These are phyloP conservation scores for Peribolospora baueri DNA, from an alignment of 768 basidiomycete species.

Conservation along the genomic window DNA sequence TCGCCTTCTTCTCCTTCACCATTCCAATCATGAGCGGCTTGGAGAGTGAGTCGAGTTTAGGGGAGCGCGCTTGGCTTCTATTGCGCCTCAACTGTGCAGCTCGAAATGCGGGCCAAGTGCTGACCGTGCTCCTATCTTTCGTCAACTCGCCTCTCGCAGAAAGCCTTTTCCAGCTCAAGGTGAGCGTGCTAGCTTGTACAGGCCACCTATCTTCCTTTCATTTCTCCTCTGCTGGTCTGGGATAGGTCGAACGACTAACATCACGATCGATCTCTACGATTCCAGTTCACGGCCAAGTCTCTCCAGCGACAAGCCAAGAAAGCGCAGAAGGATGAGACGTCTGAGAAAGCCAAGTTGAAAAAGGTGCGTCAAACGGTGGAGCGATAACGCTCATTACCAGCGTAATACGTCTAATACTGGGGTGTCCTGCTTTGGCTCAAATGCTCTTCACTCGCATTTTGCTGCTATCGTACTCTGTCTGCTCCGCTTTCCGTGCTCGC, in stretches of 20 bases:
- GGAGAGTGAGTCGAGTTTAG: constrained; percentile 41
- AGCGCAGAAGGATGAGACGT: constrained; percentile 77
- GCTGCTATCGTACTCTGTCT: not conserved
- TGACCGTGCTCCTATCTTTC: not conserved
- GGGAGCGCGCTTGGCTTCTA: too few species aligned
- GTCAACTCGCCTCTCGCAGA: constrained; percentile 28
- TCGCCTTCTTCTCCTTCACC: too few species aligned
- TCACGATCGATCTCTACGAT: not conserved
- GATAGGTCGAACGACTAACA: not conserved
- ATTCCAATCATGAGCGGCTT: constrained; percentile 22
- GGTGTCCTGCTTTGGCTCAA: not conserved
- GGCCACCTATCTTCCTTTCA: not conserved
- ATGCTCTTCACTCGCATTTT: not conserved
- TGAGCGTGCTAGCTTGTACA: constrained; percentile 17
- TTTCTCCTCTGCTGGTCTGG: not conserved
- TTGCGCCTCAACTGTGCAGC: not conserved
- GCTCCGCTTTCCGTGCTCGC: too few species aligned
- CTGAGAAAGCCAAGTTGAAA: constrained; percentile 74
- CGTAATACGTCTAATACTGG: not conserved
- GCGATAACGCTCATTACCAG: not conserved
- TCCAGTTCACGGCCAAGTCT: constrained; percentile 90
- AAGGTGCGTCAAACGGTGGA: constrained; percentile 35
- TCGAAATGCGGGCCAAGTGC: too few species aligned
- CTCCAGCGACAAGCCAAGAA: constrained; percentile 87
- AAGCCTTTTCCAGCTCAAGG: constrained; percentile 97